A percentile compares a stretch with the other conserved stretches of the same genome.
These are phyloP conservation scores for Pseudozyma tsukubaensis DNA, from an alignment of 1,284 basidiomycete species.

Conservation along the genomic window DNA sequence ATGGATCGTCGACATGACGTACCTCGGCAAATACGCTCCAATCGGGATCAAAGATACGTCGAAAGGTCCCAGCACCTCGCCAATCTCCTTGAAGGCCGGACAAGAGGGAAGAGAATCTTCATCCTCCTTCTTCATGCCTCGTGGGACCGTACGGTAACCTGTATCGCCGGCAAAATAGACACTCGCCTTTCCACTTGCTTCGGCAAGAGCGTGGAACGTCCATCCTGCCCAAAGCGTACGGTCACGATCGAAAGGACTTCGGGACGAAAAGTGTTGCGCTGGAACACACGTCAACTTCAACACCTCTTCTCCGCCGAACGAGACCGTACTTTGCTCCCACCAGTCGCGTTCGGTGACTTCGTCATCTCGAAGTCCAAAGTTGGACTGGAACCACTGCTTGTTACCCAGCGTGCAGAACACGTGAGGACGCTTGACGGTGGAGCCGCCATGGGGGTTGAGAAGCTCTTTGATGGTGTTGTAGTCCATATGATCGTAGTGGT, in stretches of 20 bases:
- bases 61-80: conserved; percentile 56
- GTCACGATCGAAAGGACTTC: conserved; percentile 41
- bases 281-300: conserved; percentile 54
- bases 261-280: conserved; percentile 56
- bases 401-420: conserved; percentile 57
- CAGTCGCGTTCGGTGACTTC: conserved; percentile 59
- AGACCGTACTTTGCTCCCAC: conserved; percentile 52
- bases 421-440: conserved; percentile 39
- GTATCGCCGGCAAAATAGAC: conserved; percentile 61
- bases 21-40: conserved; percentile 61
- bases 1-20: conserved; percentile 54
- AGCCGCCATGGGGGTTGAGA: conserved; percentile 24
- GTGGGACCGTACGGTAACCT: conserved; percentile 47
- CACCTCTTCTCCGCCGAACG: conserved; percentile 11
- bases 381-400: conserved; percentile 48
- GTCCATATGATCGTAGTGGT: conserved; percentile 62
- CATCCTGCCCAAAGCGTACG: conserved; percentile 59
- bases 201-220: conserved; percentile 38
- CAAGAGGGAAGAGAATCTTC: conserved; percentile 51
- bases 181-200: conserved; percentile 24
- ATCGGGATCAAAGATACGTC: conserved; percentile 58
- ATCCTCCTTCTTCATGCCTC: conserved; percentile 38
- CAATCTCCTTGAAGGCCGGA: conserved; percentile 61
- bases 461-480: conserved; percentile 50
- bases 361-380: conserved; percentile 34